Percentiles rank a stretch among this genome's conserved stretches.
phyloP scores from a whole-genome alignment of 352 stramenopile genomes.

The Phytophthora uliginosa region DNA sequence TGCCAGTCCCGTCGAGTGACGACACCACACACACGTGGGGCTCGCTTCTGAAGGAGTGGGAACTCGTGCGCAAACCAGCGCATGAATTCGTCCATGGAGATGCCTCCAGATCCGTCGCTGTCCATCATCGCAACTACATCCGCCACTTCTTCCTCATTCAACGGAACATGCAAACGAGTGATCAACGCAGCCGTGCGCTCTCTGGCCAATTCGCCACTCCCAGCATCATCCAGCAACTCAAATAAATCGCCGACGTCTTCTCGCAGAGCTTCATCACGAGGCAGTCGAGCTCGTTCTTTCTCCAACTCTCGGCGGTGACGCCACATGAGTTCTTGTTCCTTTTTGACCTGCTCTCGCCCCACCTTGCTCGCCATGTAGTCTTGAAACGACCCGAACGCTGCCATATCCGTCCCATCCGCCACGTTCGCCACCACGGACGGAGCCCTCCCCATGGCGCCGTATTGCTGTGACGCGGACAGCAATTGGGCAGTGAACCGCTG shows the following conservation, averaged over 20 bases:
- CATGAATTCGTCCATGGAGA: constrained; percentile 77
- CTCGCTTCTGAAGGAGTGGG: constrained; percentile 55
- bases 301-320: constrained; percentile 39
- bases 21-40: constrained; percentile 60
- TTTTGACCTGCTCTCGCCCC: constrained; percentile 62
- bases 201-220: constrained; percentile 57
- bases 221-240: constrained; percentile 70
- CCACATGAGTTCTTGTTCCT: constrained; percentile 58
- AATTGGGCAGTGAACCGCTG: constrained; percentile 62
- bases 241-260: constrained; percentile 78
- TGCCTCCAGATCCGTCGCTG: constrained; percentile 67
- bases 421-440: constrained; percentile 10
- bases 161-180: constrained; percentile 62
- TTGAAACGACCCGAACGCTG: constrained; percentile 67
- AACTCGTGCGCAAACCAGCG: constrained; percentile 78
- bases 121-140: constrained; percentile 90
- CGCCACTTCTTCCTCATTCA: constrained; percentile 57
- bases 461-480: constrained; percentile 49
- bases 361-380: constrained; percentile 56
- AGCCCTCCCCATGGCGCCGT: constrained; percentile 32
- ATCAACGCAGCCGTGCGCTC: constrained; percentile 63
- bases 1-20: constrained; percentile 64
- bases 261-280: constrained; percentile 51
- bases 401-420: constrained; percentile 61
- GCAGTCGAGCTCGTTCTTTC: constrained; percentile 48